These are phyloP conservation scores for Rhododendron ovatum DNA, from an alignment of 148 eudicot genomes.

Conservation along the genomic window DNA sequence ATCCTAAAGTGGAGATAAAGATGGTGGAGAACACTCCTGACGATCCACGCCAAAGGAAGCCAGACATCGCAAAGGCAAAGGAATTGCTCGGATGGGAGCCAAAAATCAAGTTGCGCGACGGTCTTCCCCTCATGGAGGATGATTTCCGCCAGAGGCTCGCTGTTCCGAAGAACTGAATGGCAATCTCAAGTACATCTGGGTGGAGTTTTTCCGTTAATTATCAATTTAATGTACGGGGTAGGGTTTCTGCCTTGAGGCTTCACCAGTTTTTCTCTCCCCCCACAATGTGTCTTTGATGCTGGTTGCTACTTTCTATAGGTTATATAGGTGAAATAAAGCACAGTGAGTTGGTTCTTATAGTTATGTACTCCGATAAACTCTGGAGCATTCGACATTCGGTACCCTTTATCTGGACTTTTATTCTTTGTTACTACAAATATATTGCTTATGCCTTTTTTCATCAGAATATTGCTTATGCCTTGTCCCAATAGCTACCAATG, in stretches of 20 bases:
- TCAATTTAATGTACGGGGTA: neutral
- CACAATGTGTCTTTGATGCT: neutral
- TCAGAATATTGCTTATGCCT: neutral
- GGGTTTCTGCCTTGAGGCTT: neutral
- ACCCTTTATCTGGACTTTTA: neutral
- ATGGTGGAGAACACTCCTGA: conserved; percentile 84
- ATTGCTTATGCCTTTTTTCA: neutral
- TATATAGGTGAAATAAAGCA: neutral
- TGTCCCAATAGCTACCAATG: neutral
- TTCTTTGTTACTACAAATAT: neutral
- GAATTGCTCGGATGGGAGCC: conserved; percentile 94
- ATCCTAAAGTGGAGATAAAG: conserved; percentile 62
- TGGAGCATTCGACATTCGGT: neutral
- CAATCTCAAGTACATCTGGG: neutral
- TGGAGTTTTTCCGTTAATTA: neutral
- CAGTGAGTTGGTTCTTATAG: neutral
- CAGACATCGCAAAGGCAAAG: conserved; percentile 78
- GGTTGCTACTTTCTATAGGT: neutral
- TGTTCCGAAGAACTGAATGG: conserved; percentile 17
- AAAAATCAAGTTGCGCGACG: conserved; percentile 66
- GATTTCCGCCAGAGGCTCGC: conserved; percentile 84
- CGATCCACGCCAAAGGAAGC: conserved; percentile 93
- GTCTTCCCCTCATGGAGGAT: conserved; percentile 89
- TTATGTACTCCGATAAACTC: neutral
- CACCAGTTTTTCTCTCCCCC: neutral